A percentile compares a stretch with the other conserved stretches of the same genome.
Conservation (phyloP, 2,329 filamentous ascomycete genomes). For the Geosmithia morbida region DNA sequence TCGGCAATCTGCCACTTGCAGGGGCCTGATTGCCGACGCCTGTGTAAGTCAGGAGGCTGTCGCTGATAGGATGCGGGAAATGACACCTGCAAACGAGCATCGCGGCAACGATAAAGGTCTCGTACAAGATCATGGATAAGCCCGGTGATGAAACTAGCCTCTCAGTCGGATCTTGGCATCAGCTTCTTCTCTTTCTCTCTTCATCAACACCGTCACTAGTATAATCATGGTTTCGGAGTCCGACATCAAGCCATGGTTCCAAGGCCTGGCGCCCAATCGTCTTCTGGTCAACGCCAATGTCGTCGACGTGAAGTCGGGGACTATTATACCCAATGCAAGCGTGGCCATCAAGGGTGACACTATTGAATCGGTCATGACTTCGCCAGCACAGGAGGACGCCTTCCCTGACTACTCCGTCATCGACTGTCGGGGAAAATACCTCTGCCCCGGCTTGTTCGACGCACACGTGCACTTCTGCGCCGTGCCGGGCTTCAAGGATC, state of each 20-base stretch:
- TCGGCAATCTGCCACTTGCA: not conserved
- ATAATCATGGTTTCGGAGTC: not conserved
- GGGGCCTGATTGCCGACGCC: not conserved
- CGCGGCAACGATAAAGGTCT: not conserved
- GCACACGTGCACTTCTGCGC: slow-evolving; percentile 16
- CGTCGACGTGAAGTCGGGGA: slow-evolving; percentile 21
- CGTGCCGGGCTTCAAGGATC: slow-evolving; percentile 9
- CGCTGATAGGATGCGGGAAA: not conserved
- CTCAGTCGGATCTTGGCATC: not conserved
- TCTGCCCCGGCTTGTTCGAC: slow-evolving; percentile 18
- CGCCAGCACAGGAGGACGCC: not conserved
- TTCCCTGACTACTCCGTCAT: slow-evolving; percentile 3
- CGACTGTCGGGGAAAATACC: slow-evolving; percentile 12
- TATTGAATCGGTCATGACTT: slow-evolving; percentile 13
- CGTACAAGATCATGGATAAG: not conserved
- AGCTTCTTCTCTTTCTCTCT: not conserved
- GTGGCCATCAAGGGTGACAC: slow-evolving; percentile 19
- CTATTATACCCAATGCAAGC: slow-evolving; percentile 11
- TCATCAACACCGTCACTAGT: too few relatives aligned
- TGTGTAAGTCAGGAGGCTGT: not conserved
- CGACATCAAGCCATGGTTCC: slow-evolving; percentile 9
- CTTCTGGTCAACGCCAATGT: slow-evolving; percentile 28
- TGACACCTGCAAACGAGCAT: too few relatives aligned
- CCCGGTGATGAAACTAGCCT: too few relatives aligned
- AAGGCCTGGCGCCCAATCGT: slow-evolving; percentile 7